Percentiles rank a stretch among this genome's conserved stretches.
phyloP scores from a whole-genome alignment of 2,329 filamentous ascomycete species.

The Paraconiothyrium sp. region DNA sequence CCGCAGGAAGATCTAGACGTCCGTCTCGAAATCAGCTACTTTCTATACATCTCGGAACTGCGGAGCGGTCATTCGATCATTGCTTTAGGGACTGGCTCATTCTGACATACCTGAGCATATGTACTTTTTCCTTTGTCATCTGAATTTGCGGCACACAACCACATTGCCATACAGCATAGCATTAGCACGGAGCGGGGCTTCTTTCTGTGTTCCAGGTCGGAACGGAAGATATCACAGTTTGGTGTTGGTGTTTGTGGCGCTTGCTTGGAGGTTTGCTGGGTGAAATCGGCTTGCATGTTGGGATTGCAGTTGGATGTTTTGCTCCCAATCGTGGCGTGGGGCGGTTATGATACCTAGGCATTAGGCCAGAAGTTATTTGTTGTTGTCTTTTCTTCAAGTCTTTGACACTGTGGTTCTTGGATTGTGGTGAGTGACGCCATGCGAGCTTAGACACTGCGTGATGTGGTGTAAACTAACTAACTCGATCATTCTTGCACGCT shows the following conservation, averaged over 20 bases:
- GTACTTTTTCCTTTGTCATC: background rate
- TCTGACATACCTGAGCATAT: background rate
- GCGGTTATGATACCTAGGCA: no score
- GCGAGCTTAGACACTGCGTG: no score
- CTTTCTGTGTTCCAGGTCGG: background rate
- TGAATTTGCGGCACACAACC: slow-evolving; percentile 1
- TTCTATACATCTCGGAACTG: background rate
- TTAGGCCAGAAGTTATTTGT: no score
- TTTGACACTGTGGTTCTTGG: no score
- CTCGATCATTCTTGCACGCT: no score
- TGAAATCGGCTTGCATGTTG: background rate
- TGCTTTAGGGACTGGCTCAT: background rate
- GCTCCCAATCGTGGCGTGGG: no score
- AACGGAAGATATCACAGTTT: background rate
- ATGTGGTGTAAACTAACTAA: no score
- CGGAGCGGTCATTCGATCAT: background rate
- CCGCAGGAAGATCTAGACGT: slow-evolving; percentile 49
- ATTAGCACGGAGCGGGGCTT: slow-evolving; percentile 12
- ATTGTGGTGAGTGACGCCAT: no score
- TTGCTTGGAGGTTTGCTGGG: background rate
- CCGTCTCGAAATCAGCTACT: background rate
- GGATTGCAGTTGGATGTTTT: background rate
- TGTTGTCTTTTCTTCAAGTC: no score
- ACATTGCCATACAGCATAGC: slow-evolving; percentile 8
- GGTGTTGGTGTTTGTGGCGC: slow-evolving; percentile 1